Evolutionary conservation across 2,329 filamentous ascomycete species (phyloP), one percentile per base, ranked within the genome.

Genomic region (Cladosporium sp.): DNA sequence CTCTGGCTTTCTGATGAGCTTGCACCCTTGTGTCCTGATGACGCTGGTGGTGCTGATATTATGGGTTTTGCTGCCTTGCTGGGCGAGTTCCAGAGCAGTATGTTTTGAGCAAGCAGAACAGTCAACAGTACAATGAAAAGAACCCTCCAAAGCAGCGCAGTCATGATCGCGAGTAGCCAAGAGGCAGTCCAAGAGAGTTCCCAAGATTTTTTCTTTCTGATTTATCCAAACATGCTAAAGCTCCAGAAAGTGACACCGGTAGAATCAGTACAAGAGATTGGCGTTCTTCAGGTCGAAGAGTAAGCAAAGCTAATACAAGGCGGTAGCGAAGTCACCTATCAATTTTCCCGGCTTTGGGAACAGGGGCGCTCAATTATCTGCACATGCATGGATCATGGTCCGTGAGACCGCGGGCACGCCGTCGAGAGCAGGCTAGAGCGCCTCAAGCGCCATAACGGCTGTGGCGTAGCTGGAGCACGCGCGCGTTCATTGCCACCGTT

Each of bases 381-480:
- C 61, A 62, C 59, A 38, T n/a, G 60, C 60, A 63, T 55, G 60
- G 49, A 41, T 57, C 32, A 38, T 64, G 61, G 61, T n/a, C 61
- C 61, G 61, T 64, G 61, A 55, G 51, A 24, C 49, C 51, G 61
- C 61, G 49, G 60, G 36, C 26, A 55, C 51, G 61, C 61, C 51
- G 61, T 64, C 49, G 59, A 64, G 36, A 26, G 38, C 51, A 44
- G 38, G 51, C 36, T 52, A 36, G 51, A 44, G 61, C 61, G 61
- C 61, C 51, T 55, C 51, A 57, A 38, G 36, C 61, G 51, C 49
- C 41, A 12, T 47, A 47, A 47, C n/a, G 41, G 41, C 41, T 47
- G 41, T 47, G 41, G 41, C 41, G 41, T 47, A 47, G 41, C 41
- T 12, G 10, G 41, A 47, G 41, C n/a, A 47, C 41, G 8, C 41